Base-by-base conservation (phyloP, 148 eudicot genomes). In the Cornus florida region DNA sequence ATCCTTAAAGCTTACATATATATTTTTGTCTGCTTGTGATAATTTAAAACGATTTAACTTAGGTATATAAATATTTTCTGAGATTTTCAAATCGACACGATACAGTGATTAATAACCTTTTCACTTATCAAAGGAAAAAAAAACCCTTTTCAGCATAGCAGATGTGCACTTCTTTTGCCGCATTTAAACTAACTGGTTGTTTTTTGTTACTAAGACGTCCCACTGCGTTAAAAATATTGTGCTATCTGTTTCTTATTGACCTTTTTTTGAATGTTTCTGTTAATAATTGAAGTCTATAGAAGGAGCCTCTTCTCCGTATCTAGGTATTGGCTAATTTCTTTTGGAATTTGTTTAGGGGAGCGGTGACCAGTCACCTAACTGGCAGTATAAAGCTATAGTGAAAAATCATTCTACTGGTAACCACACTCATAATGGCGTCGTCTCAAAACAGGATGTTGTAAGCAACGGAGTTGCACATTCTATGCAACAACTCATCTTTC, bases 391-490 rank as follows among this genome's bases (percentile, higher is more conserved):
- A 78, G 81, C 77, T 81, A 35, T 76, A n/a, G 66, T 73, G 8
- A 93, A 80, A 82, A 87, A 82, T 65, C 90, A 92, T 41, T 72
- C 87, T 32, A 67, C 57, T 73, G 97, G 95, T 81, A 87, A 82
- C 82, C 91, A 89, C 43, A 67, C 78, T 81, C 83, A 80, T 69
- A 94, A 91, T 86, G 97, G 97, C 28, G 72, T 62, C 73, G 70
- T 57, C 64, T 67, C 88, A 22, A 93, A 88, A 83, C 92, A 84
- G 72, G 92, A 90, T 81, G 91, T 86, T 67, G 77, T 85, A 50
- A 86, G 89, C 82, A 95, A 92, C 80, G 95, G 99, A 50, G 81
- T 82, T 81, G 53, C 86, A 50, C 83, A 80, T 79, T 69, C 82
- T 74, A 69, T 13, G 67, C 84, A 90, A 79, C 71, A 81, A 79